phyloP scores from a whole-genome alignment of 768 basidiomycete species.

The Boletus pseudo-olivaceus region DNA sequence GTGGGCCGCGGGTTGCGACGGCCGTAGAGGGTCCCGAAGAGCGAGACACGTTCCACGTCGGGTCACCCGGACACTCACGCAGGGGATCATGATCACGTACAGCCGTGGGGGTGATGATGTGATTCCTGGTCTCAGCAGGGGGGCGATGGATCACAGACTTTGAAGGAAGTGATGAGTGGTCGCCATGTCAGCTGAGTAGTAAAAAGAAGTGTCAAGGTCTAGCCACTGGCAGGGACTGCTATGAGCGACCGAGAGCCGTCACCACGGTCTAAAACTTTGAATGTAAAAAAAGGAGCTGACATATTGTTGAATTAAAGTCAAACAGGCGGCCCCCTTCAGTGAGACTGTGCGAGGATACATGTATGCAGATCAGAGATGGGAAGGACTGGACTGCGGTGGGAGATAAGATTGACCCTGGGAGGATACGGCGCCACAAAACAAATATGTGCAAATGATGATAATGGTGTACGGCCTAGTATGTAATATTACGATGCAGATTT shows the following conservation, averaged over 20 bases:
- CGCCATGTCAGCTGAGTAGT: neutral
- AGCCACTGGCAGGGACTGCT: too few relatives aligned
- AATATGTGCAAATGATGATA: slow-evolving; percentile 21
- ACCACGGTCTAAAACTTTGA: slow-evolving; percentile 14
- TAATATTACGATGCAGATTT: slow-evolving; percentile 28
- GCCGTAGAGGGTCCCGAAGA: slow-evolving; percentile 17
- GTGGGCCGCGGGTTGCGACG: slow-evolving; percentile 18
- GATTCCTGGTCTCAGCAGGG: slow-evolving; percentile 6
- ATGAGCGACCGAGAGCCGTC: neutral
- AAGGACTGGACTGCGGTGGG: slow-evolving; percentile 13
- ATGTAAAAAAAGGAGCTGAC: neutral
- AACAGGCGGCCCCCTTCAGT: neutral
- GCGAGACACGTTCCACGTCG: slow-evolving; percentile 21
- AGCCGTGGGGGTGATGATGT: slow-evolving; percentile 16
- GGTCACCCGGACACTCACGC: slow-evolving; percentile 11
- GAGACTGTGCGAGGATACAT: neutral
- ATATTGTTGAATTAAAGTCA: too few relatives aligned
- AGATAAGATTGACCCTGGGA: slow-evolving; percentile 34
- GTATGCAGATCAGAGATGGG: slow-evolving; percentile 11
- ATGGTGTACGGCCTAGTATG: slow-evolving; percentile 18
- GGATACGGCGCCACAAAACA: slow-evolving; percentile 22
- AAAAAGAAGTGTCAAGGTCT: neutral
- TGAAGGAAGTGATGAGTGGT: slow-evolving; percentile 6
- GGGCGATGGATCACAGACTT: neutral
- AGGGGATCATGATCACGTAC: slow-evolving; percentile 19